These are phyloP conservation scores for Meyerozyma smithsonii DNA, from an alignment of 1,139 yeast species.

Conservation along the genomic window DNA sequence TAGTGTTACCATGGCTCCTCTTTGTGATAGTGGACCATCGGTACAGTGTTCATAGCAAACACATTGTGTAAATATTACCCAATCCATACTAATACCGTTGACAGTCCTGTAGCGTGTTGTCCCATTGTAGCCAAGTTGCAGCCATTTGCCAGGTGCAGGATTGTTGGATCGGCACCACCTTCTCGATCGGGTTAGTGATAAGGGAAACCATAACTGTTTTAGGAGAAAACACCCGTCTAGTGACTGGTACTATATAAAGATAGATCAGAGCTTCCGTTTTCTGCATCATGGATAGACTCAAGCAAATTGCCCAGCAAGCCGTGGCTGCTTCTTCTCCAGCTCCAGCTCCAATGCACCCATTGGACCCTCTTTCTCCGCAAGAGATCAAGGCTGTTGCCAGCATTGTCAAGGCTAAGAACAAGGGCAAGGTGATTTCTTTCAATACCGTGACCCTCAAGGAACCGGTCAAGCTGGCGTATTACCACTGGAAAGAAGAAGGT, in stretches of 20 bases:
- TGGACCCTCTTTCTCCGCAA: slow-evolving; percentile 62
- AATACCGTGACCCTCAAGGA: slow-evolving; percentile 69
- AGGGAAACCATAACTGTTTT: slow-evolving; percentile 6
- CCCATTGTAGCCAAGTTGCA: neutral
- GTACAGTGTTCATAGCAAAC: neutral
- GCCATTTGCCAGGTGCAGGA: slow-evolving; percentile 1
- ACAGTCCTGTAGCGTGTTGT: no score
- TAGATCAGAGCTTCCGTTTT: neutral
- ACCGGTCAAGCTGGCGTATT: slow-evolving; percentile 59
- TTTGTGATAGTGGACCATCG: neutral
- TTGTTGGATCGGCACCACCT: slow-evolving; percentile 4
- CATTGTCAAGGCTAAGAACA: slow-evolving; percentile 38
- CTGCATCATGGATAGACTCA: slow-evolving; percentile 55
- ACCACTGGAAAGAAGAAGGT: slow-evolving; percentile 59
- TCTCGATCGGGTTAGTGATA: slow-evolving; percentile 11
- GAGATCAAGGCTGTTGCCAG: slow-evolving; percentile 47
- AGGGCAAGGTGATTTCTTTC: slow-evolving; percentile 48
- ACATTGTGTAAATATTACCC: neutral
- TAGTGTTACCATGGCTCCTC: neutral
- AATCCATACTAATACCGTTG: no score
- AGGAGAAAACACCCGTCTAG: neutral
- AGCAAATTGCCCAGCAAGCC: slow-evolving; percentile 61
- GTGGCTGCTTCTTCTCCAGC: slow-evolving; percentile 49
- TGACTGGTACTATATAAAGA: slow-evolving; percentile 5
- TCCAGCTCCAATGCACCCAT: slow-evolving; percentile 56